Conservation (phyloP, 2,329 filamentous ascomycete species). For the Dryadomyces quercivorus region DNA sequence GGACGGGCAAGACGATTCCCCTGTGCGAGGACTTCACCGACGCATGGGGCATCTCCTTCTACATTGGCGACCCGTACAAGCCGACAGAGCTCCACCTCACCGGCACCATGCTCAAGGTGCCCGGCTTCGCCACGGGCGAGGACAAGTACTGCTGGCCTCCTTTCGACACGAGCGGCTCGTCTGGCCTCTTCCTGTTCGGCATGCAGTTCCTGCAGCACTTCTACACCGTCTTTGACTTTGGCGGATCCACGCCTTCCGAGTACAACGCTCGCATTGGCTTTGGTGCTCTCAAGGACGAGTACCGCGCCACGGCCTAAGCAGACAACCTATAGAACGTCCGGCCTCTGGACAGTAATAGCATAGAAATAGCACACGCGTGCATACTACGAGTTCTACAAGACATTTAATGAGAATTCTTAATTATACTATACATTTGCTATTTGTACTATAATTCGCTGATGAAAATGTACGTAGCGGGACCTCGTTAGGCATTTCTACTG, state of each 20-base stretch:
- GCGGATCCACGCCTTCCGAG: constrained; percentile 1
- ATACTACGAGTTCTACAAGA: no score
- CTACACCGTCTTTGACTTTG: constrained; percentile 23
- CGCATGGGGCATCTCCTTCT: constrained; percentile 21
- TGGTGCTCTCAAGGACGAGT: background rate
- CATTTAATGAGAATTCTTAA: no score
- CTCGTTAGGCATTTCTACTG: no score
- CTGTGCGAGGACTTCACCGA: constrained; percentile 24
- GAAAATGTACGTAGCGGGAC: no score
- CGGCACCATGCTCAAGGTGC: constrained; percentile 19
- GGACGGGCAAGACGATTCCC: constrained; percentile 16
- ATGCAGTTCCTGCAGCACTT: constrained; percentile 17
- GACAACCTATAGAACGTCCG: no score
- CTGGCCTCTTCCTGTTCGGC: constrained; percentile 20
- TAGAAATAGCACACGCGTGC: no score
- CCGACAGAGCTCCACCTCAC: constrained; percentile 16
- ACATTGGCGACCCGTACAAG: constrained; percentile 13
- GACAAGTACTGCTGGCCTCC: constrained; percentile 24
- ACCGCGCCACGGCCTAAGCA: background rate
- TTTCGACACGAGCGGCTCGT: constrained; percentile 15
- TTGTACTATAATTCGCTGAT: no score
- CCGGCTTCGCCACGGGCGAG: constrained; percentile 20
- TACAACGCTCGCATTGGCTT: constrained; percentile 1
- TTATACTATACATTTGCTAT: no score
- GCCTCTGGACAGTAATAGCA: no score